These are phyloP conservation scores for Pichia sp. DNA, from an alignment of 1,139 yeast species.

Conservation along the genomic window DNA sequence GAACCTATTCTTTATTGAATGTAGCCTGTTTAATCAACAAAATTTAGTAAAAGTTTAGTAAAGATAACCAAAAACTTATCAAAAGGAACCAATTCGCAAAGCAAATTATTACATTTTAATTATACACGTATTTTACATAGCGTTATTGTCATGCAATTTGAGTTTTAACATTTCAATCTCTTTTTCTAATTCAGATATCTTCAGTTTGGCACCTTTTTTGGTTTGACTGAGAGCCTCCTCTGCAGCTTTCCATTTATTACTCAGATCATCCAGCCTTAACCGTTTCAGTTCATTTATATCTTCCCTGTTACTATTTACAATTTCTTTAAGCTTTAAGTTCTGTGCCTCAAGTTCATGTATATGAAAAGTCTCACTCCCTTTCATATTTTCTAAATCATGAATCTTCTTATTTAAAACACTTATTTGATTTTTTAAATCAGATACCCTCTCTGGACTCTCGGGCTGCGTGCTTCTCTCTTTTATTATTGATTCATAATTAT, in stretches of 20 bases:
- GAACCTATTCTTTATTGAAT: neutral
- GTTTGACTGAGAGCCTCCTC: conserved; percentile 56
- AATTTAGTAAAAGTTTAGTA: neutral
- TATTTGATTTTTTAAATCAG: conserved; percentile 6
- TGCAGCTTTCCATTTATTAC: conserved; percentile 62
- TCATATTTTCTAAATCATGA: conserved; percentile 21
- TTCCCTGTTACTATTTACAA: conserved; percentile 1
- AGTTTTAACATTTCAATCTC: conserved; percentile 38
- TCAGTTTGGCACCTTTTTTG: conserved; percentile 52
- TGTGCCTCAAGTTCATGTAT: conserved; percentile 11
- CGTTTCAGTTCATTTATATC: conserved; percentile 22
- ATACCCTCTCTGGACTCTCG: neutral
- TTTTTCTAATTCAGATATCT: conserved; percentile 48
- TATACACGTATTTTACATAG: neutral
- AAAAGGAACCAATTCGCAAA: too few species aligned
- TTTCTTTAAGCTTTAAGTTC: conserved; percentile 14
- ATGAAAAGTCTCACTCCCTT: conserved; percentile 17
- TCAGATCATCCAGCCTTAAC: conserved; percentile 55
- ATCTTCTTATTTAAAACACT: conserved; percentile 4
- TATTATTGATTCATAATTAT: conserved; percentile 5
- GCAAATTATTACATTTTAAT: too few species aligned
- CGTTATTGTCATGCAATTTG: conserved; percentile 2
- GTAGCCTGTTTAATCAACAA: neutral
- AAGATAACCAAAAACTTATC: too few species aligned
- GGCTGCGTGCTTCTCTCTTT: neutral